A percentile compares a stretch with the other conserved stretches of the same genome.
These are phyloP conservation scores for Pleurozium schreberi DNA, from an alignment of 225 moss, liverwort and hornwort species.

Conservation along the genomic window DNA sequence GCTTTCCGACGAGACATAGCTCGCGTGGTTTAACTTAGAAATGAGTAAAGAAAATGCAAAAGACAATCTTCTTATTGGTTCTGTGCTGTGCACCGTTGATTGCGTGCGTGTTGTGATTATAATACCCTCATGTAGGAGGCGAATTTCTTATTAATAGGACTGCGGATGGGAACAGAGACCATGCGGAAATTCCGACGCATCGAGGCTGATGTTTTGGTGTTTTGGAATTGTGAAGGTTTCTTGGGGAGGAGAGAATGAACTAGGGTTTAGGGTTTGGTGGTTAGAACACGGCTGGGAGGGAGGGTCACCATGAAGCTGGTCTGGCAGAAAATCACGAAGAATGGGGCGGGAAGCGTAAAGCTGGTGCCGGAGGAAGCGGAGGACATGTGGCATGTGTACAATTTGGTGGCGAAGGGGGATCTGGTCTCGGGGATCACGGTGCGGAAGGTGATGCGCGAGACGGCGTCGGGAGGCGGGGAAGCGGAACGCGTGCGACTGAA, in stretches of 20 bases:
- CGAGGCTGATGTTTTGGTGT: not conserved
- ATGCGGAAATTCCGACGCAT: not conserved
- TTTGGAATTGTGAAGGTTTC: not conserved
- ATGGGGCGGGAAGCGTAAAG: constrained; percentile 69
- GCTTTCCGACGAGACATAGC: not conserved
- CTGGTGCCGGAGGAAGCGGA: constrained; percentile 78
- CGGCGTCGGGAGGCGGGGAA: constrained; percentile 66
- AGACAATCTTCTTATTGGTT: not conserved
- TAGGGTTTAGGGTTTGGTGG: constrained; percentile 2
- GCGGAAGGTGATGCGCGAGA: constrained; percentile 92
- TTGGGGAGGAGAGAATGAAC: not conserved
- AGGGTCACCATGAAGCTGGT: constrained; percentile 52
- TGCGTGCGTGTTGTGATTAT: not conserved
- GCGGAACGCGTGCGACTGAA: constrained; percentile 86
- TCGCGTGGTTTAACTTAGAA: not conserved
- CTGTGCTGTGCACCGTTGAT: not conserved
- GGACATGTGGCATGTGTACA: constrained; percentile 96
- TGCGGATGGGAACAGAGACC: not conserved
- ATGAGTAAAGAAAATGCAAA: not conserved
- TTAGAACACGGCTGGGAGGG: not conserved
- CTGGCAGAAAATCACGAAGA: constrained; percentile 41
- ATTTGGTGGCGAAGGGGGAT: constrained; percentile 59
- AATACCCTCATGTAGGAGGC: not conserved
- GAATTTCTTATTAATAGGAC: not conserved
- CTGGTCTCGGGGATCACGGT: constrained; percentile 70